Evolutionary conservation across 2,329 filamentous ascomycete species (phyloP), one percentile per base, ranked within the genome.

Genomic region (Venturia oleaginea): DNA sequence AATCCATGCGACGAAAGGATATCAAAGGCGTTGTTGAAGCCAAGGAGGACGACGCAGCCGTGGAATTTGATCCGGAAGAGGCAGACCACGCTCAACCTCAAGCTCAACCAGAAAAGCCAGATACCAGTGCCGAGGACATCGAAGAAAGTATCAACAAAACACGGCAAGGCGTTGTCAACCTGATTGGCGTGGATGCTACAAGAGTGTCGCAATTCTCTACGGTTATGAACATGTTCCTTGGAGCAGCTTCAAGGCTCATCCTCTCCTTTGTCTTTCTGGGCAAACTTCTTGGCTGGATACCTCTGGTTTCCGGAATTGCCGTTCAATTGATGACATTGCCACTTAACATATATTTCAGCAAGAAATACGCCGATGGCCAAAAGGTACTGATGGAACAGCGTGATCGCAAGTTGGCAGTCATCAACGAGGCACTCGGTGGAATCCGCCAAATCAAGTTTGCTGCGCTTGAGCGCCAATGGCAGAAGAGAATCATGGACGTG

Each of bases 381-480:
- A 86, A 88, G 64, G 77, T 80, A 61, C 74, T 93, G 61, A 92
- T 92, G 89, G 89, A 88, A 71, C 80, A 86, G 34, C 81, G 90
- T 55, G 90, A 93, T 72, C 80, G 85, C 64, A 93, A 92, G 74
- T 81, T 92, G 75, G 86, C 83, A 0, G 83, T 92, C 17, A 82
- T 94, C 37, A 89, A 89, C 0, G 90, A 94, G 73, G 88, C 87
- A 0, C 76, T 94, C 1, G 84, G 89, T 69, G 90, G 90, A 8
- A 92, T 93, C 67, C 84, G 89, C 1, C 90, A 94, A 73, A 91
- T 94, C 76, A 94, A 94, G 71, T 92, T 93, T 69, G 89, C 89
- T 0, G 90, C 90, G 0, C 76, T 91, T 1, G 90, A 93, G 73
- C 76, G 79, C 24, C 84, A 89, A 68, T 93, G 90, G 90, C 85